These are phyloP conservation scores for Basidioascus undulatus DNA, from an alignment of 768 basidiomycete genomes.

Conservation along the genomic window DNA sequence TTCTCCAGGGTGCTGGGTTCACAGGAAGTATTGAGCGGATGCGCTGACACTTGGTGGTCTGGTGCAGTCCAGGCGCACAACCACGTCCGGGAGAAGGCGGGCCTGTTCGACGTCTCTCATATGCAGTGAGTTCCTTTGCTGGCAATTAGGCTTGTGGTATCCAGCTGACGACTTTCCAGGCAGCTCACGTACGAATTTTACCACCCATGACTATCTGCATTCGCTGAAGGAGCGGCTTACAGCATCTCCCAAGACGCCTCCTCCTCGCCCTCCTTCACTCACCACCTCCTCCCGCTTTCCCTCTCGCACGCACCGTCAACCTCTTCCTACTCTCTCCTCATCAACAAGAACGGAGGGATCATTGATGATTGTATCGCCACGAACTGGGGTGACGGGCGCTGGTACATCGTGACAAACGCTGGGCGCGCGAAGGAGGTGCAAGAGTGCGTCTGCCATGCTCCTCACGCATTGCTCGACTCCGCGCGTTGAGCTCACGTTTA, in stretches of 20 bases:
- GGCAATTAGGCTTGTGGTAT: background rate
- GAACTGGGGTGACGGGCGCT: slow-evolving; percentile 29
- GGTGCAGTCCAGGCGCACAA: slow-evolving; percentile 61
- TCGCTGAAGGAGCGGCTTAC: too few species aligned
- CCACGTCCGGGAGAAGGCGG: slow-evolving; percentile 56
- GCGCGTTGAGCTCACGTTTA: too few species aligned
- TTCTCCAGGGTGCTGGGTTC: background rate
- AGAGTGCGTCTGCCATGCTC: too few species aligned
- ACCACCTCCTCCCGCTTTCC: slow-evolving; percentile 72
- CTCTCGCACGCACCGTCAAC: slow-evolving; percentile 21
- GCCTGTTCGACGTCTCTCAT: slow-evolving; percentile 91
- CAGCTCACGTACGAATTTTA: background rate
- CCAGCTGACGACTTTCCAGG: background rate
- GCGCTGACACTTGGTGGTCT: background rate
- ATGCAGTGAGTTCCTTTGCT: slow-evolving; percentile 38
- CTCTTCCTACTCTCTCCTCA: slow-evolving; percentile 54
- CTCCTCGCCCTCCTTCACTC: slow-evolving; percentile 53
- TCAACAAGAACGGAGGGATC: slow-evolving; percentile 77
- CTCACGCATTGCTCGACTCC: too few species aligned
- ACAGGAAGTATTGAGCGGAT: background rate
- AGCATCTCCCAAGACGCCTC: slow-evolving; percentile 73
- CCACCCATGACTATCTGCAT: too few species aligned
- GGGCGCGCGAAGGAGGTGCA: slow-evolving; percentile 39
- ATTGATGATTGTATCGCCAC: slow-evolving; percentile 80
- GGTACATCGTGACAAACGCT: slow-evolving; percentile 92